Evolutionary conservation across 2,329 filamentous ascomycete species (phyloP).

Genomic region (Chalaropsis ovoidea): DNA sequence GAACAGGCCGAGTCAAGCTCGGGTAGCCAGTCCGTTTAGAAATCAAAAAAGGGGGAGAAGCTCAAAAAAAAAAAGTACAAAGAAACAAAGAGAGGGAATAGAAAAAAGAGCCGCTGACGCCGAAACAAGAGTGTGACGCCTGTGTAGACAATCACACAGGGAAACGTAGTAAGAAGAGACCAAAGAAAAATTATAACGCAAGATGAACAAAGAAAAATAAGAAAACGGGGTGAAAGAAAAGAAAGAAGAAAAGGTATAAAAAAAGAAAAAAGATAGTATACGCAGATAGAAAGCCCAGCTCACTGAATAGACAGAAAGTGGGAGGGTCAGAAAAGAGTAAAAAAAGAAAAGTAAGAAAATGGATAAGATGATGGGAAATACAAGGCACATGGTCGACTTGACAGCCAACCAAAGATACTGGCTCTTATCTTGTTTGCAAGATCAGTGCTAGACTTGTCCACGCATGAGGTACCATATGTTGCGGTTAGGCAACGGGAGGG

Average conservation of each 20-base stretch:
- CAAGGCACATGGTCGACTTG: neutral
- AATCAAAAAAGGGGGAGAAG: conserved; percentile 5
- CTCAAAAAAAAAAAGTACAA: conserved; percentile 20
- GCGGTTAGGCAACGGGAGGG: conserved; percentile 33
- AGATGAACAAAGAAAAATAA: conserved; percentile 18
- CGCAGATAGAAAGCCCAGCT: conserved; percentile 11
- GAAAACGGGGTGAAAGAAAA: conserved; percentile 18
- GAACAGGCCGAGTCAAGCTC: neutral
- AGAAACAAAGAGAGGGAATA: conserved; percentile 18
- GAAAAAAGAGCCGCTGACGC: conserved; percentile 27
- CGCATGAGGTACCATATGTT: neutral
- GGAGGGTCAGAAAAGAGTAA: conserved; percentile 1
- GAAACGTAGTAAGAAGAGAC: conserved; percentile 48
- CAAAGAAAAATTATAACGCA: conserved; percentile 27
- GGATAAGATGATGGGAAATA: conserved; percentile 11
- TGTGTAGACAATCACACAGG: conserved; percentile 58
- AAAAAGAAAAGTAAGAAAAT: conserved; percentile 16
- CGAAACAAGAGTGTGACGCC: conserved; percentile 10
- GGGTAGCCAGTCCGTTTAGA: neutral
- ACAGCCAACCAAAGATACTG: neutral
- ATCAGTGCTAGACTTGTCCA: conserved; percentile 16
- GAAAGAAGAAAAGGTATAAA: conserved; percentile 17
- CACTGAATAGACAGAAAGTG: neutral
- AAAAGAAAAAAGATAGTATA: conserved; percentile 14
- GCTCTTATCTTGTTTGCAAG: neutral